Percentiles rank a stretch among this genome's conserved stretches.
Conservation (phyloP, 768 basidiomycete species). For the Brasilioporus rufonigricans region DNA sequence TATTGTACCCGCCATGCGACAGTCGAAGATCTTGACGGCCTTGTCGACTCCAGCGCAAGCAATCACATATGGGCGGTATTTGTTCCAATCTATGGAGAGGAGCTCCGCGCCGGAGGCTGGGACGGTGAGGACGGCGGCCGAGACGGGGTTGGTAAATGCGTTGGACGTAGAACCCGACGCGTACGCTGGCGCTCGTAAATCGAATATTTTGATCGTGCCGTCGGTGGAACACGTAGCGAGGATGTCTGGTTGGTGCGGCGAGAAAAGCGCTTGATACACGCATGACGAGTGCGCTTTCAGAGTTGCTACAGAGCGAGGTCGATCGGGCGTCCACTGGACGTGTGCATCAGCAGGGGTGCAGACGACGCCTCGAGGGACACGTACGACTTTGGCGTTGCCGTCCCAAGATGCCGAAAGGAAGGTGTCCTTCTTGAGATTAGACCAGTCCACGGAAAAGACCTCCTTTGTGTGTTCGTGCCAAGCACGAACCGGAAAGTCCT, state of each 20-base stretch:
- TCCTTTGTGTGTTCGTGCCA: conserved; percentile 97
- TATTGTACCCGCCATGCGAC: conserved; percentile 72
- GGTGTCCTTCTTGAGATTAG: conserved; percentile 84
- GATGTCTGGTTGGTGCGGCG: conserved; percentile 83
- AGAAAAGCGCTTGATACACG: conserved; percentile 89
- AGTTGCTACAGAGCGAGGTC: conserved; percentile 73
- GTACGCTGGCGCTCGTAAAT: conserved; percentile 66
- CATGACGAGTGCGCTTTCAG: conserved; percentile 82
- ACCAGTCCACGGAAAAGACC: conserved; percentile 95
- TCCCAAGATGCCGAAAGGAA: conserved; percentile 94
- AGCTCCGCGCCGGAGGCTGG: conserved; percentile 79
- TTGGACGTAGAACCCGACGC: conserved; percentile 48
- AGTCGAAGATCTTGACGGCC: conserved; percentile 77
- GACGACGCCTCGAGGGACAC: conserved; percentile 27
- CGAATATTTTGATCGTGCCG: conserved; percentile 82
- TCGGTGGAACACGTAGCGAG: conserved; percentile 85
- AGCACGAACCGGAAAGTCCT: conserved; percentile 86
- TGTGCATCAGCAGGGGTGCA: background rate
- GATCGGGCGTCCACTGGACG: conserved; percentile 82
- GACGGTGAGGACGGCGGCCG: conserved; percentile 70
- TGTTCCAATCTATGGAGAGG: conserved; percentile 89
- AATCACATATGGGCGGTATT: conserved; percentile 75
- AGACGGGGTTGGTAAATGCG: conserved; percentile 62
- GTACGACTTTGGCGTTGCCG: conserved; percentile 80
- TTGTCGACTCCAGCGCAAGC: conserved; percentile 83